Conservation (phyloP, 2,329 filamentous ascomycete species). For the Fulvia fulva region DNA sequence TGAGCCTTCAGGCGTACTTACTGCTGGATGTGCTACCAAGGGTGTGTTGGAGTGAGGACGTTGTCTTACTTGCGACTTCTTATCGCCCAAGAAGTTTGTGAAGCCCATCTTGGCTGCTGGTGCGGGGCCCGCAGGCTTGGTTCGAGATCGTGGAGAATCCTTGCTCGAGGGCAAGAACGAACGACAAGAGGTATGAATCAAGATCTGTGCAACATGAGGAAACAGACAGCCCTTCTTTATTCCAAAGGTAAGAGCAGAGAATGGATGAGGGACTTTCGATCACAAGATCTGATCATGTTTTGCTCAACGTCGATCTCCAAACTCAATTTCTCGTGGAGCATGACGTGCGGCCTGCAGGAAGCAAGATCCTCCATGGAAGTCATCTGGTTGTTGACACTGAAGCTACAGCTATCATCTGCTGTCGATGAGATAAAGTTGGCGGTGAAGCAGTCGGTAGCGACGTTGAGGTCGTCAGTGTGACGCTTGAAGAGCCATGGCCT, state of each 20-base stretch:
- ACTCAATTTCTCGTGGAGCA: not conserved
- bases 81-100: conserved; percentile 15
- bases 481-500: too few species aligned
- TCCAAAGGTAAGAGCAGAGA: not conserved
- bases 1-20: conserved; percentile 2
- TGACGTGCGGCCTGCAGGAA: not conserved
- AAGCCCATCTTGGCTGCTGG: conserved; percentile 5
- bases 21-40: too few species aligned
- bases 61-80: conserved; percentile 21
- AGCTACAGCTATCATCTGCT: not conserved
- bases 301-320: not conserved
- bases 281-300: not conserved
- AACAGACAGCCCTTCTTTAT: not conserved
- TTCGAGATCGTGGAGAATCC: not conserved
- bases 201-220: not conserved
- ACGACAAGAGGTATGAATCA: not conserved
- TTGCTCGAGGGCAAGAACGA: not conserved
- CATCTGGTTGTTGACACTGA: not conserved
- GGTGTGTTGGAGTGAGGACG: too few species aligned
- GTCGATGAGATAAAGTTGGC: not conserved
- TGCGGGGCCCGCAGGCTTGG: not conserved
- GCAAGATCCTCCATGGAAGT: not conserved
- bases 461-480: too few species aligned
- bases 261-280: not conserved
- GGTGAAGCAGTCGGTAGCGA: too few species aligned